phyloP scores from a whole-genome alignment of 768 basidiomycete species.

The Cytidiella melzeri region DNA sequence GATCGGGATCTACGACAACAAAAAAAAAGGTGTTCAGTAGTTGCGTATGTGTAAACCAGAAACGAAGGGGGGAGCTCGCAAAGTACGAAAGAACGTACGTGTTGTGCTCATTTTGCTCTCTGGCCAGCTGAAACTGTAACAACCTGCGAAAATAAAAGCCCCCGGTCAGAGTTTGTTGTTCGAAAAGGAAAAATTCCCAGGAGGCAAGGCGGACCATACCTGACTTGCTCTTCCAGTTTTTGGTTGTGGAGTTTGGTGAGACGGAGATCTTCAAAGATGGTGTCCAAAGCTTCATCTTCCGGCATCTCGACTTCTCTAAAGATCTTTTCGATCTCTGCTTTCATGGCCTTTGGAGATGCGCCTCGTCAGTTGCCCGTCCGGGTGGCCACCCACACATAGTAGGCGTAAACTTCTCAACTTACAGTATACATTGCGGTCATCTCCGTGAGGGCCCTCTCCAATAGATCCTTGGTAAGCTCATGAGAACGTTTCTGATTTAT shows the following conservation, averaged over 20 bases:
- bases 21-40: neutral
- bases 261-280: conserved; percentile 66
- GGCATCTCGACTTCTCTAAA: conserved; percentile 81
- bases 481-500: conserved; percentile 28
- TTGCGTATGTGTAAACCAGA: too few relatives aligned
- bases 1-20: neutral
- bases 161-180: neutral
- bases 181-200: neutral
- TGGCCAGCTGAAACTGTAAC: conserved; percentile 63
- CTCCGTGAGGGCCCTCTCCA: conserved; percentile 74
- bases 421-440: conserved; percentile 95
- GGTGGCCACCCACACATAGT: neutral
- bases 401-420: conserved; percentile 17
- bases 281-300: conserved; percentile 76
- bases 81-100: conserved; percentile 51
- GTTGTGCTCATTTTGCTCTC: conserved; percentile 69
- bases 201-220: conserved; percentile 40
- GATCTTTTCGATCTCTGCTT: conserved; percentile 90
- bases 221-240: conserved; percentile 69
- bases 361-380: conserved; percentile 2
- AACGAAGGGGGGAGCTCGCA: too few relatives aligned
- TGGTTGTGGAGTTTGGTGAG: conserved; percentile 75
- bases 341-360: conserved; percentile 67
- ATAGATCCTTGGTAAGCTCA: conserved; percentile 61
- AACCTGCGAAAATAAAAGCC: conserved; percentile 43